phyloP scores from a whole-genome alignment of 306 rosid species.

The Luffa aegyptiaca region DNA sequence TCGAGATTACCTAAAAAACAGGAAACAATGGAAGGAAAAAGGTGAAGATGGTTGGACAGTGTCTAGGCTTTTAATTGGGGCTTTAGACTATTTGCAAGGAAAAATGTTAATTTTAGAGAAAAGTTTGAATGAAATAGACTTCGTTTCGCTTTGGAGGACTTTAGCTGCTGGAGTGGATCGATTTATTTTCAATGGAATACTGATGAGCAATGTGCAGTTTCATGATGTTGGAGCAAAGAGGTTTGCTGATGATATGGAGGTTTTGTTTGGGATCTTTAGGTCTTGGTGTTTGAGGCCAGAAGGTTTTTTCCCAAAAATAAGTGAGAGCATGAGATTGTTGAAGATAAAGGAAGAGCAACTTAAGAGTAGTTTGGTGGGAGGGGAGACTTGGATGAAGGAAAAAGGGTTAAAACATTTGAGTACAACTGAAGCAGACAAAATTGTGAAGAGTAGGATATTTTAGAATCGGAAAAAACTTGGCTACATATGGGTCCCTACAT shows the following conservation, averaged over 20 bases:
- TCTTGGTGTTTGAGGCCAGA: slow-evolving; percentile 86
- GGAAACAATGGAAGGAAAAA: slow-evolving; percentile 81
- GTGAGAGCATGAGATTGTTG: slow-evolving; percentile 67
- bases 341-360: slow-evolving; percentile 43
- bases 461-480: too few species aligned
- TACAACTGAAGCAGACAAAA: slow-evolving; percentile 48
- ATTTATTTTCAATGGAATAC: slow-evolving; percentile 40
- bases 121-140: slow-evolving; percentile 56
- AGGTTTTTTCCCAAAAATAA: slow-evolving; percentile 68
- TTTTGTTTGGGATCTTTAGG: slow-evolving; percentile 69
- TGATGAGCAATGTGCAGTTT: slow-evolving; percentile 55
- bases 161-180: slow-evolving; percentile 72
- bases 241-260: slow-evolving; percentile 54
- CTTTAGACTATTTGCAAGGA: slow-evolving; percentile 66
- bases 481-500: too few species aligned
- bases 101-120: slow-evolving; percentile 48
- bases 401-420: slow-evolving; percentile 49
- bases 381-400: slow-evolving; percentile 61
- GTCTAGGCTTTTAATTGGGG: slow-evolving; percentile 55
- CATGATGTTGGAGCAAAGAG: slow-evolving; percentile 54
- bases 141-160: slow-evolving; percentile 78
- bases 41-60: slow-evolving; percentile 70
- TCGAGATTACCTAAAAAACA: slow-evolving; percentile 70
- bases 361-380: slow-evolving; percentile 36
- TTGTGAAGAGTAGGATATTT: slow-evolving; percentile 47